Evolutionary conservation across 148 eudicot genomes (phyloP).

Genomic region (Rhododendron ferrugineum): DNA sequence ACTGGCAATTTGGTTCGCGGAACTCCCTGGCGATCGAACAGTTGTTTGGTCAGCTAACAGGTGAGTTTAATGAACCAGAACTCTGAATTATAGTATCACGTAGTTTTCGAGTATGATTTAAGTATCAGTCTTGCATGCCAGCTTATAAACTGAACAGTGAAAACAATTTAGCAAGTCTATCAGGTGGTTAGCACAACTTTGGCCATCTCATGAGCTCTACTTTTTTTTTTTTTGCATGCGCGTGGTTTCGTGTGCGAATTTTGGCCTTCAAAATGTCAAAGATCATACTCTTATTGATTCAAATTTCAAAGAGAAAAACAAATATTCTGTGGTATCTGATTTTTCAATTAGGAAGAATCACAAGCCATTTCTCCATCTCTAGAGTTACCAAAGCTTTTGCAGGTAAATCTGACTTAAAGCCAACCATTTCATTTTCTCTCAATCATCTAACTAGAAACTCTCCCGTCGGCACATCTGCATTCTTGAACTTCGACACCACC

Average conservation of each 20-base stretch:
- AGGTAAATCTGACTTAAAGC: slow-evolving; percentile 12
- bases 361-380: slow-evolving; percentile 15
- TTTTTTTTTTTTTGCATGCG: neutral
- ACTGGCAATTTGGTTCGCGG: slow-evolving; percentile 59
- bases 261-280: neutral
- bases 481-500: slow-evolving; percentile 38
- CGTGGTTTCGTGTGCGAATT: neutral
- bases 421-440: slow-evolving; percentile 36
- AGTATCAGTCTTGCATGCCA: too few species aligned
- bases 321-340: neutral
- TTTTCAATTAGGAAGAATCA: neutral
- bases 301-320: neutral
- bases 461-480: slow-evolving; percentile 56
- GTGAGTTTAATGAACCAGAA: slow-evolving; percentile 20
- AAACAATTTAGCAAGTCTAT: neutral
- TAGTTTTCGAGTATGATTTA: neutral
- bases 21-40: slow-evolving; percentile 53
- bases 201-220: neutral
- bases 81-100: neutral
- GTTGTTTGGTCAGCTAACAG: slow-evolving; percentile 65
- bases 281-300: neutral
- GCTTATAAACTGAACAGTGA: neutral
- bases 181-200: neutral
- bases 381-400: slow-evolving; percentile 23
- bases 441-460: slow-evolving; percentile 44